phyloP scores from a whole-genome alignment of 2,329 filamentous ascomycete genomes.

The Colletotrichum orbiculare region DNA sequence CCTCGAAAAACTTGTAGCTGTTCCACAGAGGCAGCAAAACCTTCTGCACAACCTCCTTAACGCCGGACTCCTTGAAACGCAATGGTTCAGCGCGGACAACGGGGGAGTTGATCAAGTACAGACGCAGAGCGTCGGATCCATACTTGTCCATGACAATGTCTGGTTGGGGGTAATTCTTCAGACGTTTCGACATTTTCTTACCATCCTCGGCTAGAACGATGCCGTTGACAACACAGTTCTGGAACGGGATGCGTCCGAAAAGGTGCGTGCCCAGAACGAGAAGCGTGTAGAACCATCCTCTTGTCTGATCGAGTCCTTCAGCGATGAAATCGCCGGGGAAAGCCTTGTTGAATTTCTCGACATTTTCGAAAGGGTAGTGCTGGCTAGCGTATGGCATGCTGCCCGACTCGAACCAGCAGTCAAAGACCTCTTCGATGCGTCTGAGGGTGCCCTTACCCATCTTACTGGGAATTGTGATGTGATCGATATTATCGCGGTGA shows the following conservation, averaged over 20 bases:
- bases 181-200: conserved; percentile 98
- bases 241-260: conserved; percentile 86
- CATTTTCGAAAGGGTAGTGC: conserved; percentile 93
- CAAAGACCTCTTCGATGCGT: conserved; percentile 89
- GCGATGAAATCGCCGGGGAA: conserved; percentile 97
- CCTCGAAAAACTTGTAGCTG: conserved; percentile 95
- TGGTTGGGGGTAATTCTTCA: conserved; percentile 97
- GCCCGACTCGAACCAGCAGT: conserved; percentile 97
- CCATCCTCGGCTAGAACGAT: conserved; percentile 94
- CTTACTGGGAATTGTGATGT: conserved; percentile 93
- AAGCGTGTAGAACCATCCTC: conserved; percentile 97
- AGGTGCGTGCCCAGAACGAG: conserved; percentile 89
- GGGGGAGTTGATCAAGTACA: conserved; percentile 98
- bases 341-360: conserved; percentile 79
- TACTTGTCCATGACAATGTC: conserved; percentile 85
- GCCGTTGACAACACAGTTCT: conserved; percentile 96
- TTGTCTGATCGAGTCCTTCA: conserved; percentile 91
- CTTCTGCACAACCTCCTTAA: conserved; percentile 94
- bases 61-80: conserved; percentile 89
- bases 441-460: conserved; percentile 85
- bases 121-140: conserved; percentile 88
- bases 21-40: conserved; percentile 95
- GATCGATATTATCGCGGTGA: conserved; percentile 91
- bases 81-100: conserved; percentile 92
- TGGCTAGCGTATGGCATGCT: conserved; percentile 94